Base-by-base conservation (phyloP, 2,329 filamentous ascomycete species). In the Diaporthe ilicicola region DNA sequence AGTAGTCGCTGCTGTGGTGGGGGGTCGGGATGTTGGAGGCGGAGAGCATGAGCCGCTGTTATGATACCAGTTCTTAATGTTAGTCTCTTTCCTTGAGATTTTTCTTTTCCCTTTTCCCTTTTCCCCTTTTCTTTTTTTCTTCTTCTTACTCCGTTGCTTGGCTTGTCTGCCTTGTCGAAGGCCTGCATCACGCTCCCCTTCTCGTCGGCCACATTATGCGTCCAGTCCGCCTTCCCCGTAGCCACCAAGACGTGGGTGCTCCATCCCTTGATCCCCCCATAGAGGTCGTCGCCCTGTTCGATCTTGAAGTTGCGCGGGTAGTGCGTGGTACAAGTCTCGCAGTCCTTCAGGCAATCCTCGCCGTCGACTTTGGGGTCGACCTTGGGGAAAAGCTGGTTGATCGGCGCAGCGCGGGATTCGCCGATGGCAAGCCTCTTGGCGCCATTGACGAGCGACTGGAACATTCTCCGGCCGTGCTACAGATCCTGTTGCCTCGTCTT, bases 141-240 rank as follows among this genome's bases (percentile, higher is more conserved):
- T 13, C 8, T 10, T 85, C 89, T 79, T 82, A 94, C 92, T 70
- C 93, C 93, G 74, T 93, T 93, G 32, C 81, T 86, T 1, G 91
- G 91, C 78, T 86, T 87, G 13, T 85, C 83, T 1, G 86, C 85
- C 67, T 84, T 84, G 17, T 82, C 87, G 75, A 95, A 88, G 1
- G 92, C 93, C 83, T 94, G 86, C 93, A 95, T 95, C 39, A 95
- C 87, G 78, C 92, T 94, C 7, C 92, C 93, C 81, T 93, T 91
- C 85, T 98, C 96, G 78, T 98, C 93, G 70, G 89, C 90, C 55
- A 97, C 93, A 83, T 97, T 92, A 72, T 93, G 84, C 78, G 95
- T 92, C 96, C 96, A 99, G 82, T 99, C 96, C 32, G 91, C 88
- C 88, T 98, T 97, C 73, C 94, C 94, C n/a, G 96, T 99, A 29